phyloP scores from a whole-genome alignment of 2,329 filamentous ascomycete genomes.

The Proliferodiscus dingleyae region DNA sequence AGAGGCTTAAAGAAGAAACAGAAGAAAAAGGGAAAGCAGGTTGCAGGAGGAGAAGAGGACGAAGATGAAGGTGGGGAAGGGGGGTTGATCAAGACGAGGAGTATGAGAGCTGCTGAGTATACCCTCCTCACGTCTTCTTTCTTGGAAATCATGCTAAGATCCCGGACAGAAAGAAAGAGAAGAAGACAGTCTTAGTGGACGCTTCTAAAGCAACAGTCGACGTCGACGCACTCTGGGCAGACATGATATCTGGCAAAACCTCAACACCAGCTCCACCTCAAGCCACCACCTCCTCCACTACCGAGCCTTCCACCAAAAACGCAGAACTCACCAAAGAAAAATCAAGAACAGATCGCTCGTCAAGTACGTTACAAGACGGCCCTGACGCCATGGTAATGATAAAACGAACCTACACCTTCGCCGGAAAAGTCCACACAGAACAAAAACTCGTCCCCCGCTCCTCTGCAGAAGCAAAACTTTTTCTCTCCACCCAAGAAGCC shows the following conservation, averaged over 20 bases:
- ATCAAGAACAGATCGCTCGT: constrained; percentile 10
- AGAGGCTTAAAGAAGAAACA: constrained; percentile 50
- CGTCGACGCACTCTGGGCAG: constrained; percentile 65
- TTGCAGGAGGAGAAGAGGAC: constrained; percentile 32
- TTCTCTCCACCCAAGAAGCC: constrained; percentile 46
- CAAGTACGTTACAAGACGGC: constrained; percentile 22
- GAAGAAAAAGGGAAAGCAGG: constrained; percentile 40
- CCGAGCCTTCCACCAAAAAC: constrained; percentile 1
- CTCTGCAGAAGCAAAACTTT: constrained; percentile 62
- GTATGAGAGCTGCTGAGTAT: constrained; percentile 62
- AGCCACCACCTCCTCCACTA: constrained; percentile 2
- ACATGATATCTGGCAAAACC: constrained; percentile 50
- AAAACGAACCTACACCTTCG: constrained; percentile 70
- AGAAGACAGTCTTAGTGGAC: constrained; percentile 22
- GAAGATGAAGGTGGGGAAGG: constrained; percentile 61
- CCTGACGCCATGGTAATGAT: constrained; percentile 50
- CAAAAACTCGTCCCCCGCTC: constrained; percentile 63
- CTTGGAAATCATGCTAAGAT: constrained; percentile 2
- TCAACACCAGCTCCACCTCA: not conserved
- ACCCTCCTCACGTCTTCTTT: constrained; percentile 18
- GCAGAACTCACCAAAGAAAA: not conserved
- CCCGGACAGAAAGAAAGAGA: constrained; percentile 20
- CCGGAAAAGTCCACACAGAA: constrained; percentile 66
- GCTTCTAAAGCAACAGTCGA: constrained; percentile 53
- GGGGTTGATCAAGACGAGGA: constrained; percentile 66